A percentile compares a stretch with the other conserved stretches of the same genome.
phyloP scores from a whole-genome alignment of 768 basidiomycete genomes.

The Lanmaoa pseudosensibilis region DNA sequence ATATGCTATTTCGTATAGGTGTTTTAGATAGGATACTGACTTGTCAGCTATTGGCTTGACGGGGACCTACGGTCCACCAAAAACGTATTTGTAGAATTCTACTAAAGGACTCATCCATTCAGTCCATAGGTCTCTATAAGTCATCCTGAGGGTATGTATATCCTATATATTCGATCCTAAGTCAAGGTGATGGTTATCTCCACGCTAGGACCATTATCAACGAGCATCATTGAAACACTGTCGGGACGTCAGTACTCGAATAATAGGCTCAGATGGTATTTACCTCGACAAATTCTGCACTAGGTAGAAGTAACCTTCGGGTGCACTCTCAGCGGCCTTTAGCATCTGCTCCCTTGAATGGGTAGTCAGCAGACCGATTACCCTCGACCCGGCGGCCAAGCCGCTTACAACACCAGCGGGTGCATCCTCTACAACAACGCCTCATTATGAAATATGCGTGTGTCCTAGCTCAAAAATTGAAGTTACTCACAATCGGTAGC shows the following conservation, averaged over 20 bases:
- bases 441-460: conserved; percentile 35
- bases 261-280: conserved; percentile 11
- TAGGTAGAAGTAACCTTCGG: conserved; percentile 44
- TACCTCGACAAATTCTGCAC: conserved; percentile 73
- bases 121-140: neutral
- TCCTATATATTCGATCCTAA: conserved; percentile 3
- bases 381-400: conserved; percentile 77
- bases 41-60: conserved; percentile 11
- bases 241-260: neutral
- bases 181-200: conserved; percentile 30
- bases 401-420: conserved; percentile 83
- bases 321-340: conserved; percentile 51
- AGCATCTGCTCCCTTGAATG: conserved; percentile 71
- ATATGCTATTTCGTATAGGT: conserved; percentile 5
- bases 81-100: conserved; percentile 4
- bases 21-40: conserved; percentile 7
- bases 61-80: neutral
- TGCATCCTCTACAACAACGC: conserved; percentile 90
- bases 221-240: conserved; percentile 32
- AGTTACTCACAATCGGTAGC: conserved; percentile 35
- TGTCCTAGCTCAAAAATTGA: neutral
- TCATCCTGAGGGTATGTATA: neutral
- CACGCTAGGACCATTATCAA: conserved; percentile 38
- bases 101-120: neutral
- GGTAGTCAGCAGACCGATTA: conserved; percentile 79